These are phyloP conservation scores for Leccinum uliginosum DNA, from an alignment of 768 basidiomycete genomes.

Conservation along the genomic window DNA sequence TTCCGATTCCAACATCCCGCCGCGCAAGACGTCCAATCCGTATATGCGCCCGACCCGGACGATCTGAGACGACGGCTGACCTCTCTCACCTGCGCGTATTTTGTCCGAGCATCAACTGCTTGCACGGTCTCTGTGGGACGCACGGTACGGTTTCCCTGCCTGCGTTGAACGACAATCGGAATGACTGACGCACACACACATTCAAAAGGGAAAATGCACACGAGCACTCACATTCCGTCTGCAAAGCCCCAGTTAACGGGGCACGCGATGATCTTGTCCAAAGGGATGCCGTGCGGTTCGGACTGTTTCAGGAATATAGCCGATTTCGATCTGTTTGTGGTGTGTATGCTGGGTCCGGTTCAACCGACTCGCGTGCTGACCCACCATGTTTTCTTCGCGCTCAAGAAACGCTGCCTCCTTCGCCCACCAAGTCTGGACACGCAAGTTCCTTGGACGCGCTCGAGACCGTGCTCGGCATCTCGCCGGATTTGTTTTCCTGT, in stretches of 20 bases:
- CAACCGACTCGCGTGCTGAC: neutral
- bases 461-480: constrained; percentile 35
- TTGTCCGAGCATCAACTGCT: constrained; percentile 45
- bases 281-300: constrained; percentile 28
- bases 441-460: constrained; percentile 22
- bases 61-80: constrained; percentile 33
- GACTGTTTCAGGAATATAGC: constrained; percentile 29
- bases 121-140: constrained; percentile 35
- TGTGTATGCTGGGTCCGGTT: neutral
- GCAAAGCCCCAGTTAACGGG: constrained; percentile 21
- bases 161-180: neutral
- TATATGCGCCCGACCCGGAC: constrained; percentile 14
- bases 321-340: constrained; percentile 24
- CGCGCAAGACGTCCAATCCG: neutral
- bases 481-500: constrained; percentile 47
- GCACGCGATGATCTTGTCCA: constrained; percentile 23
- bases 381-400: neutral
- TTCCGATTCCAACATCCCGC: neutral
- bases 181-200: neutral
- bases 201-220: constrained; percentile 1
- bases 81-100: constrained; percentile 33
- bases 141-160: constrained; percentile 29
- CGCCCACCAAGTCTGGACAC: constrained; percentile 4
- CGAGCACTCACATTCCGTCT: constrained; percentile 12
- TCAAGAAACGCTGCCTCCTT: constrained; percentile 24